Percentiles rank a stretch among this genome's conserved stretches.
Evolutionary conservation across 257 asterid genomes (phyloP).

Genomic region (Nicotiana otophora): DNA sequence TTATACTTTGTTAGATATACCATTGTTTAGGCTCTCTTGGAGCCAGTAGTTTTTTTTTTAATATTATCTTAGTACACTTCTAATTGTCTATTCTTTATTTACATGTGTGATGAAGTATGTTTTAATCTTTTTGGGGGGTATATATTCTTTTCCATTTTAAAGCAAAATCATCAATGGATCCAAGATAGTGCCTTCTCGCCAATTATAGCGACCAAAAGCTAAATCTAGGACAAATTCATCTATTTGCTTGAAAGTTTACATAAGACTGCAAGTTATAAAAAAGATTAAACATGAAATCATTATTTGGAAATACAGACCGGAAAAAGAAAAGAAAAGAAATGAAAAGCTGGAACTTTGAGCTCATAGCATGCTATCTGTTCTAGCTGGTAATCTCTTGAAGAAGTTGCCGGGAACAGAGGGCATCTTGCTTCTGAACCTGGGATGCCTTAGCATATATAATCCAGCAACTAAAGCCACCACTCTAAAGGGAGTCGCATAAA

Average conservation of each 20-base stretch:
- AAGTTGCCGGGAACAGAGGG: conserved; percentile 65
- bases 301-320: background rate
- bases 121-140: background rate
- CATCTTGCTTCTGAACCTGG: conserved; percentile 63
- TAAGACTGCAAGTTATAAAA: background rate
- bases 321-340: background rate
- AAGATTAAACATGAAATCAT: background rate
- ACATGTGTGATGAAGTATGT: background rate
- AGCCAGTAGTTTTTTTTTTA: background rate
- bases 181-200: background rate
- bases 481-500: conserved; percentile 48
- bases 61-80: background rate
- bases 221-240: background rate
- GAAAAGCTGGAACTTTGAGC: background rate
- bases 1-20: background rate
- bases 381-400: conserved; percentile 60
- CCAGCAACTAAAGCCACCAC: conserved; percentile 47
- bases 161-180: background rate
- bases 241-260: background rate
- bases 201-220: background rate
- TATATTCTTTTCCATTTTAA: background rate
- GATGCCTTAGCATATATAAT: conserved; percentile 55
- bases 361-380: conserved; percentile 66
- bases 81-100: background rate
- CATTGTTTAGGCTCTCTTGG: background rate